These are phyloP conservation scores for Thraustochytrium striatum DNA, from an alignment of 352 stramenopile genomes.

Conservation along the genomic window DNA sequence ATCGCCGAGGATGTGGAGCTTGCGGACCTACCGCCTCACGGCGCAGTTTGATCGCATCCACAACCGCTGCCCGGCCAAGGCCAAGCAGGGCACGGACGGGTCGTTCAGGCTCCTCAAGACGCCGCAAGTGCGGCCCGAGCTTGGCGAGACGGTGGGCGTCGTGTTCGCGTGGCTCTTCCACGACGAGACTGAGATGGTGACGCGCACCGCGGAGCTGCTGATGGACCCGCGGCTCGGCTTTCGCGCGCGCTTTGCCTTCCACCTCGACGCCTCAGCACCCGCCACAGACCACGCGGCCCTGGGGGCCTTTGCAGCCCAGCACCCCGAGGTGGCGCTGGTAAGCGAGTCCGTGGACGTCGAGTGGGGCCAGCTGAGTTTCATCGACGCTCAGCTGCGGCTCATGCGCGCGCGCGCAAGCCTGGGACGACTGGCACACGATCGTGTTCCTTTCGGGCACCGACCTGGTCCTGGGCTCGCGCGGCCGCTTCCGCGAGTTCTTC, in stretches of 20 bases:
- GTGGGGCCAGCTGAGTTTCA: background rate
- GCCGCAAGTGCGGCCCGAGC: no score
- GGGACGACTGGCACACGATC: background rate
- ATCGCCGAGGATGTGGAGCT: no score
- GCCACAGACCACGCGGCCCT: background rate
- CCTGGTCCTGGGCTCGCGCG: background rate
- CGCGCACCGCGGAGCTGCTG: background rate
- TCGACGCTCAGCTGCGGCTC: background rate
- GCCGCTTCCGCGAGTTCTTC: background rate
- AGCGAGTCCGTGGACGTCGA: background rate
- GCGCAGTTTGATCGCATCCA: no score
- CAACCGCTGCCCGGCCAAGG: no score
- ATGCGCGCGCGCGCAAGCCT: background rate
- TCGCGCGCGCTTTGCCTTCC: background rate
- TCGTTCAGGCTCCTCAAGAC: no score
- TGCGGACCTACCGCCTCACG: no score
- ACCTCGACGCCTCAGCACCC: background rate
- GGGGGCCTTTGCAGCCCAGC: background rate
- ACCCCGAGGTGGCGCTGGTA: background rate
- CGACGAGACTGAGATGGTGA: background rate
- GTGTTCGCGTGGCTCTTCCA: background rate
- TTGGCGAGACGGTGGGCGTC: background rate
- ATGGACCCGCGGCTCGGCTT: background rate
- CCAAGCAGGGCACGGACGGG: no score
- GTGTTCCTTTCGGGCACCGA: background rate